A percentile compares a stretch with the other conserved stretches of the same genome.
phyloP scores from a whole-genome alignment of 768 basidiomycete species.

The Boletus subparvulus region DNA sequence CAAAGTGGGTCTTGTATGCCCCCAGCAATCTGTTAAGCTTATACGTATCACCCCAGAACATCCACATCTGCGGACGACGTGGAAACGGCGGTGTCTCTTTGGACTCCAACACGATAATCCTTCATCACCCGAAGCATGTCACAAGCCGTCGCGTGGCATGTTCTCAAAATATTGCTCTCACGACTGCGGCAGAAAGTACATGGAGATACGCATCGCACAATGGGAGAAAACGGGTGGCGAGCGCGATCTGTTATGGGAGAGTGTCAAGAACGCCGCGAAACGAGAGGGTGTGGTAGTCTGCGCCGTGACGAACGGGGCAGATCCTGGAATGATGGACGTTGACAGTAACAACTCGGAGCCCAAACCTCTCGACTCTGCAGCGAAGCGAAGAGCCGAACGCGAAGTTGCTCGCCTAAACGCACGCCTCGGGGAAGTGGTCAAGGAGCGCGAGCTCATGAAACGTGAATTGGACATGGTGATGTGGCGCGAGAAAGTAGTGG shows the following conservation, averaged over 20 bases:
- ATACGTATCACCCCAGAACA: constrained; percentile 43
- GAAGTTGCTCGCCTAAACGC: constrained; percentile 55
- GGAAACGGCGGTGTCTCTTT: constrained; percentile 75
- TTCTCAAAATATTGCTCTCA: constrained; percentile 93
- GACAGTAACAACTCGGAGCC: constrained; percentile 5
- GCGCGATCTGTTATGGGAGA: constrained; percentile 68
- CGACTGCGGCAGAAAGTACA: constrained; percentile 77
- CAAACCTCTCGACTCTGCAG: constrained; percentile 30
- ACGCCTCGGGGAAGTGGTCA: constrained; percentile 56
- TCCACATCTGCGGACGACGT: constrained; percentile 66
- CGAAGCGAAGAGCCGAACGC: constrained; percentile 51
- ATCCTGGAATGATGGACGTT: constrained; percentile 26
- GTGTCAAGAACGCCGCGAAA: constrained; percentile 65
- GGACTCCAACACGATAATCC: constrained; percentile 66
- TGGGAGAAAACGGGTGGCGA: constrained; percentile 65
- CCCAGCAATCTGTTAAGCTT: background rate
- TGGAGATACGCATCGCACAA: constrained; percentile 60
- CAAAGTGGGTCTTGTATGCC: constrained; percentile 52
- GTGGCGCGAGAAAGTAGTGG: constrained; percentile 69
- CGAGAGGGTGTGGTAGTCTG: constrained; percentile 68
- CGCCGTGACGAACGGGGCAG: constrained; percentile 31
- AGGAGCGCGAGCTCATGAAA: constrained; percentile 62
- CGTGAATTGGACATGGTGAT: constrained; percentile 65
- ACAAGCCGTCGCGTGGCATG: constrained; percentile 74
- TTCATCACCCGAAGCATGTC: constrained; percentile 65